A percentile compares a stretch with the other conserved stretches of the same genome.
Conservation (phyloP, 2,329 filamentous ascomycete genomes). For the Helicocarpus griseus region DNA sequence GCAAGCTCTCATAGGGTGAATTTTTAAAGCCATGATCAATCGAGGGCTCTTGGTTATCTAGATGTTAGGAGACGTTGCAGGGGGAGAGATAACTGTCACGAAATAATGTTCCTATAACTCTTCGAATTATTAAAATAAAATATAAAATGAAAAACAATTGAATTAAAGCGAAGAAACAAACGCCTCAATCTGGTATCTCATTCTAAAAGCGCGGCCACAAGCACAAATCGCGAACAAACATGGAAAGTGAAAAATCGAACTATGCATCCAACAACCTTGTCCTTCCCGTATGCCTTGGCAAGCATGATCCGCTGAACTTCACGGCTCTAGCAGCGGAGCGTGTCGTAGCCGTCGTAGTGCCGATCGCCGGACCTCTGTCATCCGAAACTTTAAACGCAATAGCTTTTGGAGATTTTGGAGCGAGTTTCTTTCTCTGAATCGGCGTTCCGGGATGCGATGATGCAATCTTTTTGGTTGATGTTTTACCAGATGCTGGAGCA, state of each 20-base stretch:
- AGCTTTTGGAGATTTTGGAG: constrained; percentile 23
- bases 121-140: neutral
- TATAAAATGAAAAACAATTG: neutral
- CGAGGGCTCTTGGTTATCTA: neutral
- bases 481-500: neutral
- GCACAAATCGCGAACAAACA: no score
- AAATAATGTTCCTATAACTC: neutral
- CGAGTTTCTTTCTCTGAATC: constrained; percentile 25
- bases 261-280: neutral
- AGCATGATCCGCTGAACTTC: neutral
- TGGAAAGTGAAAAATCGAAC: neutral
- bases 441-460: constrained; percentile 15
- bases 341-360: neutral
- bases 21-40: neutral
- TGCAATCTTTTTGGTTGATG: neutral
- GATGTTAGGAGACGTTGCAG: neutral
- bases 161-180: neutral
- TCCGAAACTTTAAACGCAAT: constrained; percentile 5
- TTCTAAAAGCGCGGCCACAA: neutral
- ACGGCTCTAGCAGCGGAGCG: neutral
- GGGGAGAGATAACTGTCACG: neutral
- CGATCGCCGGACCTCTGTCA: neutral
- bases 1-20: neutral
- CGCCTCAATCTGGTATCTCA: neutral
- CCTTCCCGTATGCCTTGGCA: neutral